A percentile compares a stretch with the other conserved stretches of the same genome.
phyloP scores from a whole-genome alignment of 257 asterid genomes.

The Gynochthodes officinalis region DNA sequence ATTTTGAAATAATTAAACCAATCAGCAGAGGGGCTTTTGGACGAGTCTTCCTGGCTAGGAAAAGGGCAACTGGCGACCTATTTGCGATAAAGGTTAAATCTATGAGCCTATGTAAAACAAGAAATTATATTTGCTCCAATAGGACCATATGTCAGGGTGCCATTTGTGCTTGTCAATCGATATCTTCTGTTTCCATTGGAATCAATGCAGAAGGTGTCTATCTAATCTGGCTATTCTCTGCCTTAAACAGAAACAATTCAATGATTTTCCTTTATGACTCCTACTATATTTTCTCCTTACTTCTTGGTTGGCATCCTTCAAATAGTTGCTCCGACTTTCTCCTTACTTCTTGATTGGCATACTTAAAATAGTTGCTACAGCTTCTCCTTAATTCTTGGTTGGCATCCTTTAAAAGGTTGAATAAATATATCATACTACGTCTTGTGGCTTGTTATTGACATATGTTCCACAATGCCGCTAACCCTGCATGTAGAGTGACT shows the following conservation, averaged over 20 bases:
- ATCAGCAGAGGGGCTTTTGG: slow-evolving; percentile 99
- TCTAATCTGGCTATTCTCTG: background rate
- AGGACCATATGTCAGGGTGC: background rate
- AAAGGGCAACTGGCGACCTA: slow-evolving; percentile 95
- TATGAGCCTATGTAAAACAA: background rate
- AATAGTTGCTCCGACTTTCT: background rate
- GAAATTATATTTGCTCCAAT: background rate
- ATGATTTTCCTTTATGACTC: background rate
- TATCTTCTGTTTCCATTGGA: no score
- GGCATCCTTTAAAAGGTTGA: no score
- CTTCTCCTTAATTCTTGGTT: no score
- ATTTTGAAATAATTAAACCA: slow-evolving; percentile 97
- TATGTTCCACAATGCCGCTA: background rate
- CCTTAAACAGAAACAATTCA: background rate
- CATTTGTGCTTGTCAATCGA: background rate
- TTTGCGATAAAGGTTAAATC: slow-evolving; percentile 90
- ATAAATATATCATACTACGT: background rate
- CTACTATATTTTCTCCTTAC: background rate
- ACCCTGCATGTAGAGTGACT: background rate
- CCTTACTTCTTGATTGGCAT: background rate
- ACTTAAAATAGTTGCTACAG: background rate
- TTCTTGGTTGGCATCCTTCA: background rate
- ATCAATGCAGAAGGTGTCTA: background rate
- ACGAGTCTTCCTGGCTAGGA: slow-evolving; percentile 86
- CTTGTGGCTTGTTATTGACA: background rate